Evolutionary conservation across 75 land plant species (phyloP).

Genomic region (Sequoia sempervirens): DNA sequence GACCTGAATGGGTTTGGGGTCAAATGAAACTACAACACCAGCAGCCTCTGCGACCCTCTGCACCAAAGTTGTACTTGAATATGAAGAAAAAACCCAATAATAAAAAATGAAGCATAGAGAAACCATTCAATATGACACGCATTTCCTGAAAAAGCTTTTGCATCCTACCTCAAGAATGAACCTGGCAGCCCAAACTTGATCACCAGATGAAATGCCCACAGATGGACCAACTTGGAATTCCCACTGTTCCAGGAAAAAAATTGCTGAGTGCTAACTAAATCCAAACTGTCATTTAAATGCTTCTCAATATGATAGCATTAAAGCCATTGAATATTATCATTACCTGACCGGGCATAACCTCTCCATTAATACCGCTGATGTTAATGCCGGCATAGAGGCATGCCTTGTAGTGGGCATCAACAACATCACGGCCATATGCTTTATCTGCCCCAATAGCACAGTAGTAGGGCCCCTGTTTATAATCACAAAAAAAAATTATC

Average conservation of each 20-base stretch:
- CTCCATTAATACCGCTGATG: slow-evolving; percentile 95
- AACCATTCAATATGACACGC: not conserved
- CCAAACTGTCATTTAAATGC: slow-evolving; percentile 5
- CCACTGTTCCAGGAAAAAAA: slow-evolving; percentile 43
- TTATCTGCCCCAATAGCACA: slow-evolving; percentile 95
- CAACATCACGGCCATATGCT: slow-evolving; percentile 94
- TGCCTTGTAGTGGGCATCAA: slow-evolving; percentile 98
- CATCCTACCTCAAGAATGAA: slow-evolving; percentile 70
- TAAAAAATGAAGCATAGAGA: not conserved
- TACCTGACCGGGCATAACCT: slow-evolving; percentile 99
- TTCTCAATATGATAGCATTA: slow-evolving; percentile 14
- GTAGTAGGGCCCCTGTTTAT: slow-evolving; percentile 72
- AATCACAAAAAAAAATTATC: not conserved
- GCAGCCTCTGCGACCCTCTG: slow-evolving; percentile 96
- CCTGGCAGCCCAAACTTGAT: slow-evolving; percentile 71
- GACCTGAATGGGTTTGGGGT: slow-evolving; percentile 92
- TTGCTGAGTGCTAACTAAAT: not conserved
- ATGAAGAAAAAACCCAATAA: not conserved
- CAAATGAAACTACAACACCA: slow-evolving; percentile 91
- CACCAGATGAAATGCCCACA: slow-evolving; percentile 79
- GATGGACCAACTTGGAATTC: slow-evolving; percentile 88
- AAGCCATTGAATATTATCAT: not conserved
- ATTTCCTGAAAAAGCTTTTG: not conserved
- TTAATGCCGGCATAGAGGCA: slow-evolving; percentile 95
- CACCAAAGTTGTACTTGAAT: not conserved